Evolutionary conservation across 2,329 filamentous ascomycete species (phyloP), one percentile per base, ranked within the genome.

Genomic region (Thelonectria blattea): DNA sequence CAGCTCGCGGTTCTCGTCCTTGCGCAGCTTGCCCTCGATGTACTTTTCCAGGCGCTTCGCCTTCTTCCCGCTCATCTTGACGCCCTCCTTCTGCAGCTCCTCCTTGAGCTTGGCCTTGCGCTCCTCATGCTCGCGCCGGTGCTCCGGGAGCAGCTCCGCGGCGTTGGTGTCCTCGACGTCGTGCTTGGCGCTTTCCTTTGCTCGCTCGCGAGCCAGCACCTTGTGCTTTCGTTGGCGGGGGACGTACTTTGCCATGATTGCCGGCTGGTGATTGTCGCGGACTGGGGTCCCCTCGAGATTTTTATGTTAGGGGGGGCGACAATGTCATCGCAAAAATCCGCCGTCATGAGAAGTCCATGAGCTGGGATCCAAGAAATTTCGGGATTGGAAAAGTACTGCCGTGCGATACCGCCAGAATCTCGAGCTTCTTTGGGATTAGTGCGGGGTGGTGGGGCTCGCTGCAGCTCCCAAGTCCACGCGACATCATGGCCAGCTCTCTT

Each of bases 11-110:
- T 92, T 96, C 75, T 98, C 94, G 73, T 99, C 95, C 75, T 96
- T 97, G 75, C 89, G 91, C 47, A 99, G 81, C 82, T 99, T 99
- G 60, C 85, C 95, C 71, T 98, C 93, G 65, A 89, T 88, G 72
- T 89, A 89, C 71, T 89, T 89, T 64, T 89, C 87, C 41, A 89
- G 72, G 2, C 87, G 81, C 76, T 89, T 89, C 6, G 86, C 84
- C 73, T 89, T 89, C 71, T 89, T 88, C 61, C 85, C 80, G 70
- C 80, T 88, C 72, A 88, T 80, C 69, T 88, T 87, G 46, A 73
- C 69, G 1, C 81, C 82, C 53, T 84, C 78, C 22, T 79, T 74
- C 56, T 76, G 78, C 57, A 88, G 71, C 63, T 88, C 81, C 20
- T 82, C 80, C 60, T 83, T 85, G 65, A 88, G 73, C 58, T 75